A percentile compares a stretch with the other conserved stretches of the same genome.
Conservation (phyloP, 2,329 filamentous ascomycete genomes). For the Acephala macrosclerotiorum region DNA sequence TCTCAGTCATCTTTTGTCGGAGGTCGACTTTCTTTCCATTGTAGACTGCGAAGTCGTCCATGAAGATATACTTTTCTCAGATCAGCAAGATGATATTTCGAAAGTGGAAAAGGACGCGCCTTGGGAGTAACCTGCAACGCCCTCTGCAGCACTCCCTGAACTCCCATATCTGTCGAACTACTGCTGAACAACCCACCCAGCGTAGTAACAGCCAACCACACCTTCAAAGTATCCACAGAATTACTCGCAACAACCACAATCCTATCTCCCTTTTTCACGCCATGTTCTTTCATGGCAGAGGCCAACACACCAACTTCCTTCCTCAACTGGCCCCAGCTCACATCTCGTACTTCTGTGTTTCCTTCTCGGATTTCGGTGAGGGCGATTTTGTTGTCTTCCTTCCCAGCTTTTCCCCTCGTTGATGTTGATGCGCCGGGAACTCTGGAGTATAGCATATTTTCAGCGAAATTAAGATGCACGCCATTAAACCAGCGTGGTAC, state of each 20-base stretch:
- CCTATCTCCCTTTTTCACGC: conserved; percentile 75
- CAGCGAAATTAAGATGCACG: conserved; percentile 76
- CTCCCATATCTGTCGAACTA: conserved; percentile 84
- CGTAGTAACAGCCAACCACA: conserved; percentile 74
- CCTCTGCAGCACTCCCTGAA: conserved; percentile 77
- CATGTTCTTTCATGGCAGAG: conserved; percentile 70
- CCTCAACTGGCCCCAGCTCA: conserved; percentile 74
- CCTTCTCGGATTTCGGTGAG: conserved; percentile 78
- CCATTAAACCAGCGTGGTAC: conserved; percentile 82
- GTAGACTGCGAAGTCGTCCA: conserved; percentile 82
- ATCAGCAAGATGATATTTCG: neutral
- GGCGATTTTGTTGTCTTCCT: conserved; percentile 76
- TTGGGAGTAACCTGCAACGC: conserved; percentile 77
- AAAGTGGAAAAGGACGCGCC: conserved; percentile 44
- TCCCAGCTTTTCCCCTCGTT: conserved; percentile 60
- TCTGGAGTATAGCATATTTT: conserved; percentile 76
- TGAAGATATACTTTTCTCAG: conserved; percentile 69
- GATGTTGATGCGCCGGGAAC: conserved; percentile 50
- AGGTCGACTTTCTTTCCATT: conserved; percentile 80
- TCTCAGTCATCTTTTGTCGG: conserved; percentile 71
- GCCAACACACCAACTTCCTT: conserved; percentile 63
- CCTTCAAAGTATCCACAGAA: conserved; percentile 74
- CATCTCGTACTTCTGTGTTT: conserved; percentile 55
- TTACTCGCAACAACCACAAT: conserved; percentile 80
- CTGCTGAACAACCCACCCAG: conserved; percentile 80